Base-by-base conservation (phyloP, 1,284 basidiomycete species). In the Coniophora puteana region DNA sequence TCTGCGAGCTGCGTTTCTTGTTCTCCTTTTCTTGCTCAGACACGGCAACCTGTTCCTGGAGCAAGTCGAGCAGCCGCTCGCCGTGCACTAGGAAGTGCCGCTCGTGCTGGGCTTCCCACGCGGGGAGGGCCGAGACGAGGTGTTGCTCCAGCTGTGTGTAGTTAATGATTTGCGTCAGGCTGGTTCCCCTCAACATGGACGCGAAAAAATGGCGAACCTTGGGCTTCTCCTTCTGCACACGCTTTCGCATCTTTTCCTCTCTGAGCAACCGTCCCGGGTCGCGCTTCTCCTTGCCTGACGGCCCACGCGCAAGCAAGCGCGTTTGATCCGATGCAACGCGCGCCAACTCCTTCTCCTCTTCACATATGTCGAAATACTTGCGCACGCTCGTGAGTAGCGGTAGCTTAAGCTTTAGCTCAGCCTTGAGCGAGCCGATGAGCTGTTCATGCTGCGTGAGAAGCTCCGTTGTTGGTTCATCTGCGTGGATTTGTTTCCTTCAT, bases 161-260 rank as follows among this genome's bases (percentile, higher is more conserved):
- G 23, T 43, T 17, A 14, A 21, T 47, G 17, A 40, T 32, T 18
- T 13, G 8, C 11, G 36, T 43, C 5, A 41, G 36, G 13, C 11
- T 34, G 38, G 25, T 7, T 8, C n/a, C n/a, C n/a, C n/a, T n/a
- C n/a, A 40, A 38, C 28, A 26, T 34, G 8, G 10, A 26, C 6
- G 40, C n/a, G 59, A 22, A 2, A 12, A 16, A 17, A 12, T 5
- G 28, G 22, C 83, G 46, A 55, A 95, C 93, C 58, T 89, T 81
- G 18, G 95, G 95, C 62, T 97, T 98, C 66, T 96, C 86, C 58
- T 91, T 88, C 48, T 78, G 78, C n/a, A 99, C 92, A 10, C 94
- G 73, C 65, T 97, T 99, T 40, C 95, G 77, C 85, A 96, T 93
- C 76, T 96, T 97, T 68, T 98, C 95, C 65, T 99, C 95, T 35